These are phyloP conservation scores for Gynandropsis gynandra DNA, from an alignment of 345 rosid genomes.

Conservation along the genomic window DNA sequence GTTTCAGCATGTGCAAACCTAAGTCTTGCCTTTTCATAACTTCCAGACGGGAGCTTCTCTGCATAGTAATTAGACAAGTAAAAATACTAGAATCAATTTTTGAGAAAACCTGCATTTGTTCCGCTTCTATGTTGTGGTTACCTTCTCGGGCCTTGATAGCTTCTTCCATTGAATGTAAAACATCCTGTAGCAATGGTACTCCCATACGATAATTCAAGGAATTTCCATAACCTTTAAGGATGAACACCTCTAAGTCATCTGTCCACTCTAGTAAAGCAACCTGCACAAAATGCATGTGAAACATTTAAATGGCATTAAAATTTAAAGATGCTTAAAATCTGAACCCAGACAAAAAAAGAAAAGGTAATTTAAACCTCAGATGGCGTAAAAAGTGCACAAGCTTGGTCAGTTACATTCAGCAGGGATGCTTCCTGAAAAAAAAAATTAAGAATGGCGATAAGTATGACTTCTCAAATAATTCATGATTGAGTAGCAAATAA, in stretches of 20 bases:
- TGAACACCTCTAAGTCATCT: constrained; percentile 74
- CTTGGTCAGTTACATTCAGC: constrained; percentile 70
- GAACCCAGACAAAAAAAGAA: neutral
- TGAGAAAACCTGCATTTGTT: constrained; percentile 5
- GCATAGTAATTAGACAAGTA: constrained; percentile 14
- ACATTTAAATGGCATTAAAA: constrained; percentile 19
- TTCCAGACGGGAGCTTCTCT: constrained; percentile 74
- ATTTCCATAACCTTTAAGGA: constrained; percentile 81
- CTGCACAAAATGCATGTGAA: constrained; percentile 30
- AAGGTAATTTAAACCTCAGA: constrained; percentile 52
- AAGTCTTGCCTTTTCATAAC: constrained; percentile 85
- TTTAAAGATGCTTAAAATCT: neutral
- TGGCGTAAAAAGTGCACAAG: constrained; percentile 77
- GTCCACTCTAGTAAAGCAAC: constrained; percentile 93
- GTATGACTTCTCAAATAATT: neutral
- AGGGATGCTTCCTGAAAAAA: constrained; percentile 83
- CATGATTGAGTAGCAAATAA: neutral
- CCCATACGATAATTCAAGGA: constrained; percentile 88
- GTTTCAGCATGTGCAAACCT: constrained; percentile 98
- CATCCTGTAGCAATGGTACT: constrained; percentile 76
- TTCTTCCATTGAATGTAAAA: constrained; percentile 76
- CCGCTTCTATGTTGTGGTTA: constrained; percentile 22
- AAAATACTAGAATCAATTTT: neutral
- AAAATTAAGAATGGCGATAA: neutral
- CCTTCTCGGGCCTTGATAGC: constrained; percentile 82